Evolutionary conservation across 2,329 filamentous ascomycete species (phyloP).

Genomic region (Ceratocystis huliohia): DNA sequence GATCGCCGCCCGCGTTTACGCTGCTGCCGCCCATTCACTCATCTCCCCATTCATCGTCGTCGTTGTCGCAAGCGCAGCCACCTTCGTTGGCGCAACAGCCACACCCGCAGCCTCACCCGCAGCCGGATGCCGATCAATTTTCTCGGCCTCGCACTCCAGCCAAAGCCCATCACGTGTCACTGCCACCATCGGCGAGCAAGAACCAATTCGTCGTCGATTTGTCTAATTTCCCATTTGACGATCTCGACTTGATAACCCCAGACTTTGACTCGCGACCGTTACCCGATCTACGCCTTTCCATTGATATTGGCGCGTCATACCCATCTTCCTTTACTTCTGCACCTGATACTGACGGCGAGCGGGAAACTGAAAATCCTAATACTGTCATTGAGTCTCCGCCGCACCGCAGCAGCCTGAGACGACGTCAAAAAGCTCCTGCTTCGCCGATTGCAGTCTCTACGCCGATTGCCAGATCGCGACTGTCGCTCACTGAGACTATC

Average conservation of each 20-base stretch:
- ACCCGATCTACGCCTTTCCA: conserved; percentile 8
- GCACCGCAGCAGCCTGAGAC: neutral
- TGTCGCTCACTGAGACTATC: conserved; percentile 16
- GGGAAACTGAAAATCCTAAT: neutral
- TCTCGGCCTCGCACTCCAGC: neutral
- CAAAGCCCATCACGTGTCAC: conserved; percentile 19
- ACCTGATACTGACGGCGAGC: neutral
- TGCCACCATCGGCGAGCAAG: conserved; percentile 18
- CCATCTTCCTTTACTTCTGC: neutral
- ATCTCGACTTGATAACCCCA: conserved; percentile 11
- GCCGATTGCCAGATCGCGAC: conserved; percentile 13
- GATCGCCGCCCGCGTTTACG: conserved; percentile 2
- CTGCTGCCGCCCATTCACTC: conserved; percentile 2
- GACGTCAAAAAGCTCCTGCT: neutral
- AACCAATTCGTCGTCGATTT: conserved; percentile 18
- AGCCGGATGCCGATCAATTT: neutral
- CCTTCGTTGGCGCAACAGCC: neutral
- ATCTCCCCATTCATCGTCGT: neutral
- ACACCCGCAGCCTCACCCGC: neutral
- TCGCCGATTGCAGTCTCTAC: neutral
- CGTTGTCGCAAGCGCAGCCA: neutral
- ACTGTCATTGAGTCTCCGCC: neutral
- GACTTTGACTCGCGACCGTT: conserved; percentile 9
- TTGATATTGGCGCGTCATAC: conserved; percentile 2
- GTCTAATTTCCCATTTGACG: conserved; percentile 16